phyloP scores from a whole-genome alignment of 2,329 filamentous ascomycete genomes.

The Colletotrichum aenigma region DNA sequence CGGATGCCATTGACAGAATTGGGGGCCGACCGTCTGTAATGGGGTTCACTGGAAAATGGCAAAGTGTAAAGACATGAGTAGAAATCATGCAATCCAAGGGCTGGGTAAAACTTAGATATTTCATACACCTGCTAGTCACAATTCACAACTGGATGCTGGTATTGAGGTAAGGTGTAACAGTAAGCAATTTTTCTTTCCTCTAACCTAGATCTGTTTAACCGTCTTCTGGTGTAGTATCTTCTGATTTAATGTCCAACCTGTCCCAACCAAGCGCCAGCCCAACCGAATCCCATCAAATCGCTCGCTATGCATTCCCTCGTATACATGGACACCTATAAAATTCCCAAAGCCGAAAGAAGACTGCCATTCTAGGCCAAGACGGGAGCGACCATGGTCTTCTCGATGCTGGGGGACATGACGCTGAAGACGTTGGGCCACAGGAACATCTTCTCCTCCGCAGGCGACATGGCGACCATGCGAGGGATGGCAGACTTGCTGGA shows the following conservation, averaged over 20 bases:
- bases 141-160: neutral
- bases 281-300: neutral
- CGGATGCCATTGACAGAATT: neutral
- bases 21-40: neutral
- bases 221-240: neutral
- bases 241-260: neutral
- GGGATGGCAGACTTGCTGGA: constrained; percentile 61
- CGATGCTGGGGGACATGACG: constrained; percentile 35
- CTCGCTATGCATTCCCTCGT: constrained; percentile 13
- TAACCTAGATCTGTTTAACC: neutral
- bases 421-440: constrained; percentile 66
- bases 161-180: neutral
- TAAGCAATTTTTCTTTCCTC: neutral
- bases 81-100: neutral
- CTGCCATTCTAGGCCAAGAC: neutral
- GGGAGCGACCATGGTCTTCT: constrained; percentile 19
- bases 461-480: constrained; percentile 34
- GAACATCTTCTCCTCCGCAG: constrained; percentile 66
- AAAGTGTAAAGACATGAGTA: neutral
- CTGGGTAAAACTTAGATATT: neutral
- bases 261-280: neutral
- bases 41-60: neutral
- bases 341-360: neutral
- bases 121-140: neutral
- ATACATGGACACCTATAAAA: neutral